Evolutionary conservation across 1,139 yeast genomes (phyloP).

Genomic region (Kurtzmaniella quercitrusa): DNA sequence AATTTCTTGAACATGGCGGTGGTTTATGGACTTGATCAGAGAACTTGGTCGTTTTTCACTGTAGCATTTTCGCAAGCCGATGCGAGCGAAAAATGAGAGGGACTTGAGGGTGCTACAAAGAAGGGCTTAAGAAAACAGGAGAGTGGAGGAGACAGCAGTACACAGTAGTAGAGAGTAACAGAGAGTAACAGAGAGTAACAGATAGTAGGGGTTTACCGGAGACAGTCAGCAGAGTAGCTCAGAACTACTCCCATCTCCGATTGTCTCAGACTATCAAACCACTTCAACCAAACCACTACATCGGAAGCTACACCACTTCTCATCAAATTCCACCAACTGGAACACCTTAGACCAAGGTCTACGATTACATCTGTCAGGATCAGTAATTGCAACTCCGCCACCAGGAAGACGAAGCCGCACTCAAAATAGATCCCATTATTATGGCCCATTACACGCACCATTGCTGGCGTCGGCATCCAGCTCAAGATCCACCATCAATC

Average conservation of each 20-base stretch:
- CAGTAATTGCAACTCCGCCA: conserved; percentile 72
- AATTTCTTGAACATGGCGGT: conserved; percentile 58
- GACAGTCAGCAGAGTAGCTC: too few species aligned
- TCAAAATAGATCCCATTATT: conserved; percentile 60
- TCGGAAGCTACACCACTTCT: background rate
- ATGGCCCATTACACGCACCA: conserved; percentile 52
- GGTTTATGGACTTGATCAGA: background rate
- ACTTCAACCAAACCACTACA: background rate
- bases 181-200: too few species aligned
- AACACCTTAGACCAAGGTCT: too few species aligned
- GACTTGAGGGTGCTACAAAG: too few species aligned
- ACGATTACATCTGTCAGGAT: conserved; percentile 41
- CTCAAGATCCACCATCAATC: conserved; percentile 47
- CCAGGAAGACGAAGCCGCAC: conserved; percentile 63
- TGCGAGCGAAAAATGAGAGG: background rate
- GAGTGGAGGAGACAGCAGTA: background rate
- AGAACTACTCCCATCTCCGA: too few species aligned
- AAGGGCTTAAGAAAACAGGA: background rate
- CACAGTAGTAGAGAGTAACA: too few species aligned
- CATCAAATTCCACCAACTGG: too few species aligned
- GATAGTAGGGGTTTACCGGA: too few species aligned
- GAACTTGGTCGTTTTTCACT: background rate
- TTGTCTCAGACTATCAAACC: too few species aligned
- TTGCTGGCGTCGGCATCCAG: conserved; percentile 36
- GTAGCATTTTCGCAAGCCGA: background rate